Conservation (phyloP, 2,329 filamentous ascomycete species). For the Penicillium sp. region DNA sequence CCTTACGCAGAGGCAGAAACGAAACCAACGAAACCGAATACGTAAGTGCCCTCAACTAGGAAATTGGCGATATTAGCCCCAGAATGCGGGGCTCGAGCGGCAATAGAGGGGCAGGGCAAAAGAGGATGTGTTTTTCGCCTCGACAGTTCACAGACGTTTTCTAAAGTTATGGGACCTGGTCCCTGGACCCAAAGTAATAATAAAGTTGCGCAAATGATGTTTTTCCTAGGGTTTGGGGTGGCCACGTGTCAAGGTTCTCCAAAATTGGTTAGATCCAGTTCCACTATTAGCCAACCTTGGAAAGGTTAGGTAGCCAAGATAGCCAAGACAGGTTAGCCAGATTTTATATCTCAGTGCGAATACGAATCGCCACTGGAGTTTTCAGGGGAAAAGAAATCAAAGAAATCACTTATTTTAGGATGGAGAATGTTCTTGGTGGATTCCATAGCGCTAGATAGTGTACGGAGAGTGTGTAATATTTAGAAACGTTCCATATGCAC, state of each 20-base stretch:
- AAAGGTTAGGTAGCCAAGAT: not conserved
- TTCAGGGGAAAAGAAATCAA: not conserved
- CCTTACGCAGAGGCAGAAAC: not conserved
- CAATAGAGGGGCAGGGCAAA: not conserved
- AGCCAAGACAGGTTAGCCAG: not conserved
- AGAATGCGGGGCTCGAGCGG: slow-evolving; percentile 5
- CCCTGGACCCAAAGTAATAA: not conserved
- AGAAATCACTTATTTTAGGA: not conserved
- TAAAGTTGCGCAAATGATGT: not conserved
- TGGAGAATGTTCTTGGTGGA: not conserved
- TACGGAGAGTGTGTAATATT: not conserved
- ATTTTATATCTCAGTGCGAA: not conserved
- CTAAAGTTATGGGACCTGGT: not conserved
- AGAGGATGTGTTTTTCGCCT: not conserved
- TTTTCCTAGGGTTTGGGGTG: slow-evolving; percentile 6
- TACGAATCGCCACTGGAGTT: slow-evolving; percentile 3
- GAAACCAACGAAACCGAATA: not conserved
- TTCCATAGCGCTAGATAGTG: not conserved
- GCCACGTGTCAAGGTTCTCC: slow-evolving; percentile 6
- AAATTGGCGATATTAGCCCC: not conserved
- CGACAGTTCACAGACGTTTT: not conserved
- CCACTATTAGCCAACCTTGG: not conserved
- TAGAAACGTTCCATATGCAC: not conserved
- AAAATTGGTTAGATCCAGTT: not conserved
- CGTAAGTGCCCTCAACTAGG: not conserved